Conservation (phyloP, 2,329 filamentous ascomycete genomes). For the Aureobasidium sp. region DNA sequence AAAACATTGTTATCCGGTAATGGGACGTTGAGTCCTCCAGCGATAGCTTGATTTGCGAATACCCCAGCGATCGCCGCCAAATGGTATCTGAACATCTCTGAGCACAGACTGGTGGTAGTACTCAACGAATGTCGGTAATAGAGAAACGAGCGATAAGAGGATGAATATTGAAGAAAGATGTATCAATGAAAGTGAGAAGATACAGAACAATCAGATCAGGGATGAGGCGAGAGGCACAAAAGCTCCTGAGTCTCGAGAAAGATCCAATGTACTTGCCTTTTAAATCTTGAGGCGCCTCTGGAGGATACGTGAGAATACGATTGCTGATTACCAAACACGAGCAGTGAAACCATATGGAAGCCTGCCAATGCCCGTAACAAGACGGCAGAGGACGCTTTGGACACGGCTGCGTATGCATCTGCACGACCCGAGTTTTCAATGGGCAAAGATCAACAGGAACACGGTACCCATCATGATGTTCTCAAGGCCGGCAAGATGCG, state of each 20-base stretch:
- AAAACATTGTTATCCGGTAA: slow-evolving; percentile 16
- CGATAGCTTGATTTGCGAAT: slow-evolving; percentile 4
- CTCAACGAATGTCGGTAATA: neutral
- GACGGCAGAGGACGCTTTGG: neutral
- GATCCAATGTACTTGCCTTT: neutral
- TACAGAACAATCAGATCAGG: neutral
- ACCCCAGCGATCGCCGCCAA: neutral
- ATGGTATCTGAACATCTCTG: neutral
- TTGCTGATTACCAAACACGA: slow-evolving; percentile 7
- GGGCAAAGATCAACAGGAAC: slow-evolving; percentile 11
- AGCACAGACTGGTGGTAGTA: neutral
- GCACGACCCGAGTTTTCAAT: slow-evolving; percentile 7
- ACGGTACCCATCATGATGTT: neutral
- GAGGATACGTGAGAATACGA: neutral
- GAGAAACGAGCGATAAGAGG: neutral
- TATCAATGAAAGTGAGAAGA: neutral
- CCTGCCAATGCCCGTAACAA: slow-evolving; percentile 5
- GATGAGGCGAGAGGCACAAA: neutral
- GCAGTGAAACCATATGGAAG: neutral
- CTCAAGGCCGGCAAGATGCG: slow-evolving; percentile 4
- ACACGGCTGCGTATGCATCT: neutral
- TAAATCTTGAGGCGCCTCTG: neutral
- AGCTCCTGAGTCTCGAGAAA: neutral
- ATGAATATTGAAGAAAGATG: neutral
- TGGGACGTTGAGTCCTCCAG: slow-evolving; percentile 17